Evolutionary conservation across 345 rosid genomes (phyloP).

Genomic region (Eucalyptus caleyi): DNA sequence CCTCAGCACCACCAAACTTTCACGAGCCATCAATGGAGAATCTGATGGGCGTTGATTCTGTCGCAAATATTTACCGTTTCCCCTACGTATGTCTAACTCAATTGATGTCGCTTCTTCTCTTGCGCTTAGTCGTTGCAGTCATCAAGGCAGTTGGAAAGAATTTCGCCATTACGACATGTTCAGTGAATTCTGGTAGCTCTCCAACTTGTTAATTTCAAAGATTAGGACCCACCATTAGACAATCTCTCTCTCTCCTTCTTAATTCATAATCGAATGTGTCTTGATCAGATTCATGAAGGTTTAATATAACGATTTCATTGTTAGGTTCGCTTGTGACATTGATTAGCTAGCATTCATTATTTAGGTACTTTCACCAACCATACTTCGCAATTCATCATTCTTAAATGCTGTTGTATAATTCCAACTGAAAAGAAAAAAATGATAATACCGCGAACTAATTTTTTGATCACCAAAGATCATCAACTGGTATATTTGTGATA

Average conservation of each 20-base stretch:
- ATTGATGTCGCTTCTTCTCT: background rate
- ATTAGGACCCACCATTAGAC: background rate
- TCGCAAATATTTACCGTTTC: background rate
- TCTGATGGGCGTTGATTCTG: background rate
- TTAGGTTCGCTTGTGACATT: background rate
- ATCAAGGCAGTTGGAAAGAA: background rate
- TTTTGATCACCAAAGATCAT: too few relatives aligned
- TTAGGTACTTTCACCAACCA: background rate
- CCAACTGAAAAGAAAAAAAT: too few relatives aligned
- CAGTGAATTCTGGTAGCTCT: background rate
- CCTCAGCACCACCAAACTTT: background rate
- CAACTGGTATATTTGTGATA: rapidly evolving
- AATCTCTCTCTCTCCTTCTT: background rate
- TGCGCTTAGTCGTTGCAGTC: background rate
- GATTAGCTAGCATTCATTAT: background rate
- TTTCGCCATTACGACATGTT: background rate
- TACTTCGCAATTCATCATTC: background rate
- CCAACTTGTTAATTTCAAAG: background rate
- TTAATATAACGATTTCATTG: background rate
- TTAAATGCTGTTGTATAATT: background rate
- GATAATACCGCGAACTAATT: rapidly evolving
- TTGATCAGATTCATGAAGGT: background rate
- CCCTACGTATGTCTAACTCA: background rate
- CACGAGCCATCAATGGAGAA: background rate
- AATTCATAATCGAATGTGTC: background rate